Base-by-base conservation (phyloP, 768 basidiomycete genomes). In the Mycena alexandri region DNA sequence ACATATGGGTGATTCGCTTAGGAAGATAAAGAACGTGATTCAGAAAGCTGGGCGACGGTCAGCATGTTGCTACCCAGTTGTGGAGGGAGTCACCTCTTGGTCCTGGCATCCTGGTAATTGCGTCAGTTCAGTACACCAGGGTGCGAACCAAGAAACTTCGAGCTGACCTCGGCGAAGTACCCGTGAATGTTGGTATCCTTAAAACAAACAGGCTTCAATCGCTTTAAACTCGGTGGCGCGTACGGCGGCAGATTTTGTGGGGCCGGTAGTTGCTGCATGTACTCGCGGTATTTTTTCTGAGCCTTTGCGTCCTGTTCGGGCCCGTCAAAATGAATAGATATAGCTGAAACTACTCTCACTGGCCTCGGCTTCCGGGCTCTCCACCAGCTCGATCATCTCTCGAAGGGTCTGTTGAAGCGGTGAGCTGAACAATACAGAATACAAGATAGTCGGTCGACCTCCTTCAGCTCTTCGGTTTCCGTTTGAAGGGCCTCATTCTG, bases 11-110 rank as follows among this genome's bases (percentile, higher is more conserved):
- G 12, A 50, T n/a, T 2, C 66, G 66, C 4, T 44, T 36, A 4
- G 66, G 66, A 21, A 62, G 66, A 22, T 67, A 62, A 1, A 67
- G 43, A 11, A 57, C 21, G 9, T 67, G 60, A 8, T 62, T 57
- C 11, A 67, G 14, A 13, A 67, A 51, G 0, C 66, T 67, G 9
- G 6, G n/a, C 21, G n/a, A 22, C 17, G 17, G 25, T 16, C 43
- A 13, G 46, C 17, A 5, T 29, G 22, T 48, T 1, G 4, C 48
- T 5, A 13, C 5, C 1, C 14, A 24, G 21, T 43, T 12, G 14
- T 4, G 33, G 16, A 33, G 16, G 5, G 5, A 38, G 41, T 33
- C 7, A 33, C 63, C 55, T 65, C 19, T 51, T 57, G 0, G 55
- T 29, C 6, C 9, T 36, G 1, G 50, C 22, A 29, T 59, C 51